A percentile compares a stretch with the other conserved stretches of the same genome.
phyloP scores from a whole-genome alignment of 768 basidiomycete species.

The Kwoniella dejecticola region DNA sequence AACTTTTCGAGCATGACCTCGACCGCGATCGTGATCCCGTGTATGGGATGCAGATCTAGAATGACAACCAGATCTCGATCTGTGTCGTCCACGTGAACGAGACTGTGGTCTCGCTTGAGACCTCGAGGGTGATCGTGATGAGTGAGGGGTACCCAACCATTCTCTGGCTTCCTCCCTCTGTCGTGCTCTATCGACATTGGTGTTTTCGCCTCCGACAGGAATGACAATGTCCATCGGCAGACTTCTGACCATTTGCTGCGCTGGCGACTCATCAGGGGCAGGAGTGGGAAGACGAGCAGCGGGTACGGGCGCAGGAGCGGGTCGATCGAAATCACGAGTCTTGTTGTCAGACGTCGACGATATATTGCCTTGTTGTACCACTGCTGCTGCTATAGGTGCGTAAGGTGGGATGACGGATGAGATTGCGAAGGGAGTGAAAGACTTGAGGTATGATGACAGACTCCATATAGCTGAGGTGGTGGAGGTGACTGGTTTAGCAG shows the following conservation, averaged over 20 bases:
- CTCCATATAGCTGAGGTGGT: constrained; percentile 43
- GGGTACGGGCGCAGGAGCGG: constrained; percentile 14
- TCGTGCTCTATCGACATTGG: constrained; percentile 4
- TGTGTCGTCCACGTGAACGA: constrained; percentile 9
- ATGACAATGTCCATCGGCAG: constrained; percentile 48
- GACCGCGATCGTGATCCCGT: not conserved
- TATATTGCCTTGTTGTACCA: not conserved
- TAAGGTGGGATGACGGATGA: constrained; percentile 28
- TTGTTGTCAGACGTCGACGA: too few relatives aligned
- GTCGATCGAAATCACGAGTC: not conserved
- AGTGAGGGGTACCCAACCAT: constrained; percentile 12
- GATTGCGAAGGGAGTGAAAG: constrained; percentile 43
- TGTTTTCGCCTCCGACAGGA: constrained; percentile 16
- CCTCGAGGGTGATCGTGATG: constrained; percentile 6
- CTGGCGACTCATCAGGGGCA: constrained; percentile 20
- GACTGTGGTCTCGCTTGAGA: not conserved
- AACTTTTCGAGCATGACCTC: constrained; percentile 14
- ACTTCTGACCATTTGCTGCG: constrained; percentile 40
- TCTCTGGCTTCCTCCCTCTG: constrained; percentile 8
- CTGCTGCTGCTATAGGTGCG: constrained; percentile 12
- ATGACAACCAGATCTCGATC: constrained; percentile 11
- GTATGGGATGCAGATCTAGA: constrained; percentile 12
- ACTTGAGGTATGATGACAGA: constrained; percentile 35
- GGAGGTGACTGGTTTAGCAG: constrained; percentile 25
- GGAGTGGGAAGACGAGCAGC: constrained; percentile 3